Evolutionary conservation across 805 yeast species (phyloP), one percentile per base, ranked within the genome.

Genomic region (Ogataea minuta): DNA sequence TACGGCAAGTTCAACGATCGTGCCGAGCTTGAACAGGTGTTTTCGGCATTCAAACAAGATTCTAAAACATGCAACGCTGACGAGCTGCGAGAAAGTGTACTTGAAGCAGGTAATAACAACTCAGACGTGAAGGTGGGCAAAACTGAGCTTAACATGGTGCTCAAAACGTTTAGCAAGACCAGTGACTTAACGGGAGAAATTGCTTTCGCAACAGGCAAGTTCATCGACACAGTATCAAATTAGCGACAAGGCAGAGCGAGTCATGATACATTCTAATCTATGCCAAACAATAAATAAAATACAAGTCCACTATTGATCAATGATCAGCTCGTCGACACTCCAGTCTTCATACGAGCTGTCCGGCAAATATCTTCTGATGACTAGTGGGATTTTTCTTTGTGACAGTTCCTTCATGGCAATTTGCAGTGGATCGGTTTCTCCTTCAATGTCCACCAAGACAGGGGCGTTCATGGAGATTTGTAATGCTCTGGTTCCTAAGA

Each of bases 401-500:
- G 95, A 78, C 48, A 93, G 75, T 65, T 93, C 99, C 65, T 95
- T 93, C 87, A 88, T 84, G 45, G 99, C 97, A 47, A 93, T 93
- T 64, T 90, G 96, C 59, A 93, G 71, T 10, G 99, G 99, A 63
- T 93, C 99, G 2, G 99, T 95, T 64, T 95, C 99, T 59, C 99
- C 99, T 67, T 93, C 99, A 43, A 93, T 78, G 59, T 95, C 99
- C 28, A 93, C 99, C 59, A 93, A 76, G 3, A 93, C 98, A 2
- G 99, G 99, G 1, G 99, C 99, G 60, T 93, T 93, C 86, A 93
- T 85, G 19, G 97, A 88, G 55, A 93, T 91, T 66, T 93, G 99
- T 49, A 93, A 70, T 2, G 99, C 99, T 56, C 99, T 77, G 9
- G 99, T 93, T 19, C 99, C 99, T 56, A 93, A 75, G 45, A 93